Conservation (phyloP, 2,329 filamentous ascomycete genomes). For the Teratosphaeria epicoccoides region DNA sequence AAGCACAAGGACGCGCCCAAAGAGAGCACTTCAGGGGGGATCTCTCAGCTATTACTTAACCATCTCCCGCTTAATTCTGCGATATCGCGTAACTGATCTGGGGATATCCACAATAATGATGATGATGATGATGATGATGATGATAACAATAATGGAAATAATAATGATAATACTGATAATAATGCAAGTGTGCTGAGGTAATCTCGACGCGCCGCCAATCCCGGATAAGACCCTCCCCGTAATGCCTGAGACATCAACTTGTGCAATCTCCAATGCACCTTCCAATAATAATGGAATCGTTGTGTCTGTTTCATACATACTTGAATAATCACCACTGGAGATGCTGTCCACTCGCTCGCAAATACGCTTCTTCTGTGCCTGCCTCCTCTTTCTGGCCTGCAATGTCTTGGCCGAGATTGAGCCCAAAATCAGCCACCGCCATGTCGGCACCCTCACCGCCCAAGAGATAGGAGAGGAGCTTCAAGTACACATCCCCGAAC, state of each 20-base stretch:
- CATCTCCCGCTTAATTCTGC: too few species aligned
- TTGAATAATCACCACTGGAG: too few species aligned
- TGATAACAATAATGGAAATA: not conserved
- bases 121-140: not conserved
- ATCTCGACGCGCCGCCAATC: not conserved
- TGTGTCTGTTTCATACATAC: not conserved
- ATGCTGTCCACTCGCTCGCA: not conserved
- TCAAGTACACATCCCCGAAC: slow-evolving; percentile 55
- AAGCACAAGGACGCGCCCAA: not conserved
- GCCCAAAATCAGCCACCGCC: slow-evolving; percentile 8
- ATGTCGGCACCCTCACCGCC: slow-evolving; percentile 33
- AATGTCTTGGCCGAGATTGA: slow-evolving; percentile 13
- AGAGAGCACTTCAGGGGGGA: not conserved
- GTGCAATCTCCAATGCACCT: not conserved
- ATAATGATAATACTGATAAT: not conserved
- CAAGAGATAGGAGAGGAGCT: slow-evolving; percentile 64
- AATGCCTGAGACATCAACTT: not conserved
- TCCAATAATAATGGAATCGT: not conserved
- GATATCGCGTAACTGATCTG: too few species aligned
- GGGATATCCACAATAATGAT: too few species aligned
- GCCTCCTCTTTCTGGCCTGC: slow-evolving; percentile 9
- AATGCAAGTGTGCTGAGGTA: not conserved
- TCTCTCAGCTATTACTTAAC: too few species aligned
- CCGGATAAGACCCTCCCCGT: not conserved
- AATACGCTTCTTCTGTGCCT: not conserved